Evolutionary conservation across 2,329 filamentous ascomycete genomes (phyloP).

Genomic region (Aspergillus alliaceus): DNA sequence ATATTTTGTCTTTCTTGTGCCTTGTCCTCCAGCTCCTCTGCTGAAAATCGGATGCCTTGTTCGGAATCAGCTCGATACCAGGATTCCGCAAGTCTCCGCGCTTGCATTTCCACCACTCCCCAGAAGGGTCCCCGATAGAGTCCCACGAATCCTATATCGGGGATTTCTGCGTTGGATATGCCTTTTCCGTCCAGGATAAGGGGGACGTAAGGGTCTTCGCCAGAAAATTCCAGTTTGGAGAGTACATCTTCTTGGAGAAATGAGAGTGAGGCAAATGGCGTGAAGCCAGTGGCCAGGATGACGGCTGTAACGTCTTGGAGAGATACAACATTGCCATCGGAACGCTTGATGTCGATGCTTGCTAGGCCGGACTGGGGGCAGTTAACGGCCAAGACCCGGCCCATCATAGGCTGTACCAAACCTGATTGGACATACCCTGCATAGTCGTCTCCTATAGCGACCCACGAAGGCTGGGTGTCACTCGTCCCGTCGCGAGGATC

Average conservation of each 20-base stretch:
- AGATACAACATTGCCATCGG: constrained; percentile 37
- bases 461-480: constrained; percentile 58
- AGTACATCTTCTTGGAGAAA: constrained; percentile 63
- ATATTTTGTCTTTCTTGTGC: constrained; percentile 24
- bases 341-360: constrained; percentile 38
- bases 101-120: constrained; percentile 86
- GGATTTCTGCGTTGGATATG: constrained; percentile 60
- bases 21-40: constrained; percentile 22
- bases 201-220: constrained; percentile 57
- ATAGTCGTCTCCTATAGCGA: constrained; percentile 72
- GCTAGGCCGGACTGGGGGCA: constrained; percentile 2
- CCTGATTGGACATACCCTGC: constrained; percentile 70
- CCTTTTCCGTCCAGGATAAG: constrained; percentile 68
- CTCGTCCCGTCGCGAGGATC: constrained; percentile 40
- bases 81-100: constrained; percentile 62
- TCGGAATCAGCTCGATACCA: constrained; percentile 49
- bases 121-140: constrained; percentile 84
- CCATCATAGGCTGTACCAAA: constrained; percentile 54
- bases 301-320: constrained; percentile 64
- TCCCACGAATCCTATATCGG: constrained; percentile 73
- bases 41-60: neutral
- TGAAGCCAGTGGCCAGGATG: constrained; percentile 75
- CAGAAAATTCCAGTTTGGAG: constrained; percentile 57
- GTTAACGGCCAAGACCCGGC: constrained; percentile 31
- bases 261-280: constrained; percentile 61